Percentiles rank a stretch among this genome's conserved stretches.
phyloP scores from a whole-genome alignment of 2,329 filamentous ascomycete species.

The Fusarium ramigenum region DNA sequence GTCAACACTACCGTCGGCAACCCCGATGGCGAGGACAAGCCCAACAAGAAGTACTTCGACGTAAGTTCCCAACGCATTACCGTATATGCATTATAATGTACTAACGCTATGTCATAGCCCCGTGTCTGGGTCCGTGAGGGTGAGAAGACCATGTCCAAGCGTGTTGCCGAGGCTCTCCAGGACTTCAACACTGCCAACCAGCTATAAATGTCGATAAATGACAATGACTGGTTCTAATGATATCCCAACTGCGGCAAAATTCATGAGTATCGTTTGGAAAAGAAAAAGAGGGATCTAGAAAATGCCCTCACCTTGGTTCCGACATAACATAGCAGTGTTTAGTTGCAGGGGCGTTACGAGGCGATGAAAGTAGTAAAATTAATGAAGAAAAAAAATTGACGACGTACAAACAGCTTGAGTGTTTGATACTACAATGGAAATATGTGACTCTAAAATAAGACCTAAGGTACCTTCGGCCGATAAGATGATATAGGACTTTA shows the following conservation, averaged over 20 bases:
- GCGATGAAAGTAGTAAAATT: slow-evolving; percentile 41
- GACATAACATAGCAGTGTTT: slow-evolving; percentile 23
- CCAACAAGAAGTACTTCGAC: slow-evolving; percentile 97
- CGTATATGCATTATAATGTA: not conserved
- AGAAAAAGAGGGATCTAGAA: slow-evolving; percentile 15
- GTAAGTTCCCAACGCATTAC: slow-evolving; percentile 45
- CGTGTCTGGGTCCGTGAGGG: slow-evolving; percentile 96
- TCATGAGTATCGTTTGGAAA: slow-evolving; percentile 29
- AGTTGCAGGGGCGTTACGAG: slow-evolving; percentile 30
- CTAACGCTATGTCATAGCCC: slow-evolving; percentile 61
- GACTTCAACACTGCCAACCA: slow-evolving; percentile 78
- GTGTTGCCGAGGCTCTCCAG: slow-evolving; percentile 81
- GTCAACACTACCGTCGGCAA: slow-evolving; percentile 88
- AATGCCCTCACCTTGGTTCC: slow-evolving; percentile 17
- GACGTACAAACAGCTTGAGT: slow-evolving; percentile 13
- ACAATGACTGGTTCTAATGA: slow-evolving; percentile 24
- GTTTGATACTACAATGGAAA: not conserved
- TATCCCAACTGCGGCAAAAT: slow-evolving; percentile 25
- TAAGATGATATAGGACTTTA: not conserved
- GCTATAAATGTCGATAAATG: slow-evolving; percentile 43
- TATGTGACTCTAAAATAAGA: not conserved
- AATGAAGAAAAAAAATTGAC: slow-evolving; percentile 34
- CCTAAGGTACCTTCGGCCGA: not conserved
- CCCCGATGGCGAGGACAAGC: slow-evolving; percentile 95
- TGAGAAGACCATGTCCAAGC: slow-evolving; percentile 93